Conservation (phyloP, 495 filamentous ascomycete species). For the Thermothielavioides terrestris region DNA sequence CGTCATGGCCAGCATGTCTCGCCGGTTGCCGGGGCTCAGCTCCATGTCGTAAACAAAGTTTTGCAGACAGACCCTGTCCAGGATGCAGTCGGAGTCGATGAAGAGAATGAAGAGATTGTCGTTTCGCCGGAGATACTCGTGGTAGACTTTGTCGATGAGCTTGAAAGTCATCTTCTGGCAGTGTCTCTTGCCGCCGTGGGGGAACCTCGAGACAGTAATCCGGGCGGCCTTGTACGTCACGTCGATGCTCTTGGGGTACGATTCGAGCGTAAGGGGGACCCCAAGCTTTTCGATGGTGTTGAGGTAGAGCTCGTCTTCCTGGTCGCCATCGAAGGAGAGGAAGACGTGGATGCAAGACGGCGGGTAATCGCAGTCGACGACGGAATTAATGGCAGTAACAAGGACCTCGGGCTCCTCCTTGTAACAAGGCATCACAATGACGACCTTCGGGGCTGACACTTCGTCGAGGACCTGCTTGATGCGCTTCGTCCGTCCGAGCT, state of each 20-base stretch:
- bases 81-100: slow-evolving; percentile 96
- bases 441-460: slow-evolving; percentile 80
- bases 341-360: slow-evolving; percentile 92
- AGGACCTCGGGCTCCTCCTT: slow-evolving; percentile 85
- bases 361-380: slow-evolving; percentile 93
- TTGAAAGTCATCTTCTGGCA: slow-evolving; percentile 94
- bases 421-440: slow-evolving; percentile 96
- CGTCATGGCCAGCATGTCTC: slow-evolving; percentile 97
- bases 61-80: slow-evolving; percentile 86
- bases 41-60: slow-evolving; percentile 99
- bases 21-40: slow-evolving; percentile 83
- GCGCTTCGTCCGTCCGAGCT: slow-evolving; percentile 67
- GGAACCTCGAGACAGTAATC: slow-evolving; percentile 87
- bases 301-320: slow-evolving; percentile 82
- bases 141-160: slow-evolving; percentile 89
- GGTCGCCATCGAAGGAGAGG: slow-evolving; percentile 87
- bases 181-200: slow-evolving; percentile 85
- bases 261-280: slow-evolving; percentile 65
- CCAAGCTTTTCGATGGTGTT: slow-evolving; percentile 83
- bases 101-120: slow-evolving; percentile 95
- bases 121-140: slow-evolving; percentile 76
- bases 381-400: slow-evolving; percentile 81
- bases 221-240: slow-evolving; percentile 72
- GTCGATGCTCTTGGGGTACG: slow-evolving; percentile 86
- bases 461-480: slow-evolving; percentile 84